Base-by-base conservation (phyloP, 441 rosid genomes). In the Aquilaria agallochum region DNA sequence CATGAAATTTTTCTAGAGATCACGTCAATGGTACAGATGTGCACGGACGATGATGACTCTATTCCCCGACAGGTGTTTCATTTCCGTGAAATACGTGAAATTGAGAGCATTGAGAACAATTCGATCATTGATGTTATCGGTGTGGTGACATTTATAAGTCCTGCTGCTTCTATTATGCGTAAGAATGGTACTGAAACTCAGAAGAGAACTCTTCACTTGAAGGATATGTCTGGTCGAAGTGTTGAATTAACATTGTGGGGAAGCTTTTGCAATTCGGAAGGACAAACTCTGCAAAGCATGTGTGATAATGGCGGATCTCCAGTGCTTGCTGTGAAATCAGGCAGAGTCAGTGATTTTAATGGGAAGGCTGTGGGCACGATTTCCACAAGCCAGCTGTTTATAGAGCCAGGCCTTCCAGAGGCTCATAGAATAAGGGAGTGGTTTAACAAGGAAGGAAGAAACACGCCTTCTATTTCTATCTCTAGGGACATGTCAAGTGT, bases 201-300 rank as follows among this genome's bases (percentile, higher is more conserved):
- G 76, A 89, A 86, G 82, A 83, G 91, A 76, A 46, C 83, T 53
- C 86, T 88, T 70, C 91, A 83, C 65, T 64, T 93, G 83, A 90
- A 81, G 67, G 98, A 93, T 72, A 79, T 77, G 84, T 90, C 98
- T 62, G 85, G 90, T 31, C 78, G 87, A 68, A 90, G 93, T 58
- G 90, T 88, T 15, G 96, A 90, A 70, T 69, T 93, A 58, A 90
- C 95, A n/a, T 61, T 90, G 53, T 93, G 97, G 97, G 96, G 97
- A 58, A 78, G 63, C 59, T 85, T 83, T 55, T 90, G 96, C 74
- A 76, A 72, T 55, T 65, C 75, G 49, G 97, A 88, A 64, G 98
- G 97, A 57, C 89, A 85, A 62, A 73, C 55, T 45, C 72, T 93
- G 68, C 98, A 88, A 66, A 62, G 49, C 58, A 71, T 86, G 68